Conservation (phyloP, 345 rosid species). For the Zanthoxylum bungeanum region DNA sequence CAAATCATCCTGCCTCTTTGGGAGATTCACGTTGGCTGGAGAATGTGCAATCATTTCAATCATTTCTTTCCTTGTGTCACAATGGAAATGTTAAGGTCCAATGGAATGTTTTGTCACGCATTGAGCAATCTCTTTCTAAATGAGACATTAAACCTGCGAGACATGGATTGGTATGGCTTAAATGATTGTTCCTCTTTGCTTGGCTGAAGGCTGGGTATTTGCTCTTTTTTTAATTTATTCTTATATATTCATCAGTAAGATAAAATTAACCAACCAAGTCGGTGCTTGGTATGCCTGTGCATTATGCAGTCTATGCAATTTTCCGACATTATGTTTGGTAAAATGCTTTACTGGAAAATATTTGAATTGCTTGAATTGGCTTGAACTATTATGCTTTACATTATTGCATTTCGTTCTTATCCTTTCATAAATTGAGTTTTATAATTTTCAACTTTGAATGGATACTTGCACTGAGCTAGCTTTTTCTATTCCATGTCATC, state of each 20-base stretch:
- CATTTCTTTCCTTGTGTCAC: constrained; percentile 95
- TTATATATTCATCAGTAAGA: neutral
- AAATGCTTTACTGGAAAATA: neutral
- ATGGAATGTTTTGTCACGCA: constrained; percentile 96
- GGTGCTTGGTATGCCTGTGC: neutral
- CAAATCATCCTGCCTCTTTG: constrained; percentile 26
- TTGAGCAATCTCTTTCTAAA: constrained; percentile 81
- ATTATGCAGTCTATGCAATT: neutral
- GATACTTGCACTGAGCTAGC: neutral
- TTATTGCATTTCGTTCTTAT: neutral
- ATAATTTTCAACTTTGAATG: neutral
- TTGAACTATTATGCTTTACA: neutral
- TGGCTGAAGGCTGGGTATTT: constrained; percentile 4
- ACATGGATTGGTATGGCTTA: constrained; percentile 75
- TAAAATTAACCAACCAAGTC: neutral
- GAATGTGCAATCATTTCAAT: constrained; percentile 87
- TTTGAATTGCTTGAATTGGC: neutral
- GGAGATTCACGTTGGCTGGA: constrained; percentile 47
- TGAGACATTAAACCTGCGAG: constrained; percentile 65
- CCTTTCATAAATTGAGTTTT: neutral
- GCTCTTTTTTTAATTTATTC: constrained; percentile 5
- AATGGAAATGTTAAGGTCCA: constrained; percentile 99
- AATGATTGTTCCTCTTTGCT: constrained; percentile 18
- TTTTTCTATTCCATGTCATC: neutral
- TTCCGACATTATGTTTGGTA: neutral